These are phyloP conservation scores for Eucalyptus sideroxylon DNA, from an alignment of 345 rosid genomes.

Conservation along the genomic window DNA sequence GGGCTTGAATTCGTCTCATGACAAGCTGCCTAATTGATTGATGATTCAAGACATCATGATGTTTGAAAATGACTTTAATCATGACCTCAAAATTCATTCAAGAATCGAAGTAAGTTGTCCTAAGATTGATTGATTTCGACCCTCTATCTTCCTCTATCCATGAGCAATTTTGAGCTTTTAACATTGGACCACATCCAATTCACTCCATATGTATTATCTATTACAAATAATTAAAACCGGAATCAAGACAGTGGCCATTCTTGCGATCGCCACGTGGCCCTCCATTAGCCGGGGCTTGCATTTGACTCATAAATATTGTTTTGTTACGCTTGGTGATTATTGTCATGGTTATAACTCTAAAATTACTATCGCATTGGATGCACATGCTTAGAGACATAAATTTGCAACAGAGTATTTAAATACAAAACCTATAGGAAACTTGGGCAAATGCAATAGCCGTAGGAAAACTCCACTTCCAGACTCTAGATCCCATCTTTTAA, in stretches of 20 bases:
- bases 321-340: not conserved
- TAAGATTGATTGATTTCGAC: not conserved
- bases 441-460: not conserved
- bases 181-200: not conserved
- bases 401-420: not conserved
- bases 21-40: not conserved
- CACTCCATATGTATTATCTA: not conserved
- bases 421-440: not conserved
- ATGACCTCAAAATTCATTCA: not conserved
- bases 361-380: not conserved
- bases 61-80: not conserved
- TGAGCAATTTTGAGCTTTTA: not conserved
- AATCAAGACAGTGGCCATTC: rapidly evolving
- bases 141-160: not conserved
- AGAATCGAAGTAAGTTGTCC: not conserved
- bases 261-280: rapidly evolving
- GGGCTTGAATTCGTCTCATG: not conserved
- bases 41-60: not conserved
- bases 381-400: not conserved
- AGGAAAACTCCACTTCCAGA: not conserved
- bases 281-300: not conserved
- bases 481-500: not conserved
- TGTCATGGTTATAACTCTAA: not conserved
- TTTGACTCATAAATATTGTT: not conserved
- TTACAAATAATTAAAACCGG: not conserved